phyloP scores from a whole-genome alignment of 495 filamentous ascomycete genomes.

The Xylaria curta region DNA sequence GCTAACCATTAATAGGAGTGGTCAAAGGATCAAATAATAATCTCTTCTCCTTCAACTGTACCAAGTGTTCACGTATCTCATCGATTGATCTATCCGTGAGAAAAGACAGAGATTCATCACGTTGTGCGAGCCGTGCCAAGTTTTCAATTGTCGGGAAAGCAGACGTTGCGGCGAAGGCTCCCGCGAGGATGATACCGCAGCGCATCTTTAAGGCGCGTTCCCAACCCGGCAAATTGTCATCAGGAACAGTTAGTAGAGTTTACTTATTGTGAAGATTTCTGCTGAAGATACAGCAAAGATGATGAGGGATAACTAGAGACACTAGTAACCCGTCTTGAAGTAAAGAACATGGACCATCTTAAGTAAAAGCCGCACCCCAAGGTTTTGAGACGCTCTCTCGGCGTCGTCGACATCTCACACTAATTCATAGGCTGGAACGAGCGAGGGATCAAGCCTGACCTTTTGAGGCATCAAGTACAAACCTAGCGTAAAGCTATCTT shows the following conservation, averaged over 20 bases:
- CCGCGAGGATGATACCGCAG: not conserved
- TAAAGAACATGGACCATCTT: not conserved
- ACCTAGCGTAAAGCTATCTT: not conserved
- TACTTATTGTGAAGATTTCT: not conserved
- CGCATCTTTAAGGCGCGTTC: conserved; percentile 4
- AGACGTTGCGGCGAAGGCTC: conserved; percentile 3
- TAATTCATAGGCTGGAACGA: not conserved
- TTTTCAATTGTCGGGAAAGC: conserved; percentile 20
- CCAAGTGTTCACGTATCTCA: conserved; percentile 3
- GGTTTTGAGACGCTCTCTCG: not conserved
- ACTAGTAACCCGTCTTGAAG: not conserved
- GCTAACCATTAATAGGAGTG: conserved; percentile 17
- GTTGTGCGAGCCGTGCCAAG: conserved; percentile 9
- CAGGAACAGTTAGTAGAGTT: not conserved
- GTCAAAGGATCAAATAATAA: conserved; percentile 7
- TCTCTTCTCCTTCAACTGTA: conserved; percentile 14
- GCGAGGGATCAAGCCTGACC: conserved; percentile 10
- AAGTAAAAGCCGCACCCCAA: not conserved
- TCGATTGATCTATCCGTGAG: conserved; percentile 10
- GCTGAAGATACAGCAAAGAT: not conserved
- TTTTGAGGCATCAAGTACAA: not conserved
- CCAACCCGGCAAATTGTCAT: not conserved
- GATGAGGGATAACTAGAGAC: no score
- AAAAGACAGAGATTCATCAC: not conserved
- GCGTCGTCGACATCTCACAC: not conserved